Conservation (phyloP, 108 stramenopile genomes). For the Licmophora abbreviata region DNA sequence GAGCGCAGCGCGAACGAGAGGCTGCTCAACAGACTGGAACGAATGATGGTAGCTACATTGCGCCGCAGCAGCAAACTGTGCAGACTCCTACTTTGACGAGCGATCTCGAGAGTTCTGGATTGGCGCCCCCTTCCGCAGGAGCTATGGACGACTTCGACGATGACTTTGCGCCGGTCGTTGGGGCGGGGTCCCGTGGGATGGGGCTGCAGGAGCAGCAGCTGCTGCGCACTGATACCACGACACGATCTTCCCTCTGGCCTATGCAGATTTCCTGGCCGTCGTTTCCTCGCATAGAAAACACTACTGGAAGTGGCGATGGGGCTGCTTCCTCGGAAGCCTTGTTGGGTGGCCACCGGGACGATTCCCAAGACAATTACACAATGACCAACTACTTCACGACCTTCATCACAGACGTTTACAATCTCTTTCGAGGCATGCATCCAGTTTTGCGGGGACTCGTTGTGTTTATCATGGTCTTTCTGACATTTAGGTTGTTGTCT, state of each 20-base stretch:
- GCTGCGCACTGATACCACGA: not conserved
- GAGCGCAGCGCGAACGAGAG: conserved; percentile 27
- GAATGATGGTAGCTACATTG: not conserved
- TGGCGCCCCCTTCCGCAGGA: not conserved
- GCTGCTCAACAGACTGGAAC: not conserved
- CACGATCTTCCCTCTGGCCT: too few species aligned
- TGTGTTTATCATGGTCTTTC: conserved; percentile 10
- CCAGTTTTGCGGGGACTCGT: conserved; percentile 11
- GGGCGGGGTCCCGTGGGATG: too few species aligned
- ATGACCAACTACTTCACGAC: conserved; percentile 26
- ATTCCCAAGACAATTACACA: conserved; percentile 13
- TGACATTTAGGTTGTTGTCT: conserved; percentile 1
- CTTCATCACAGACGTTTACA: conserved; percentile 26
- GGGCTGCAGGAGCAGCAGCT: too few species aligned
- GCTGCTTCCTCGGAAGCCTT: not conserved
- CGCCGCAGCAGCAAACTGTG: not conserved
- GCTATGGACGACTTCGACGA: conserved; percentile 2
- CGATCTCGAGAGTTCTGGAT: not conserved
- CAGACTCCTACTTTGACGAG: not conserved
- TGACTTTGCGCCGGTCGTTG: too few species aligned
- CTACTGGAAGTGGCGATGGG: not conserved
- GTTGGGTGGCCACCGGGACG: not conserved
- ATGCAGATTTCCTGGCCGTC: not conserved
- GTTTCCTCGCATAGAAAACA: not conserved
- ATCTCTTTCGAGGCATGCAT: conserved; percentile 11